Base-by-base conservation (phyloP, 371 early-diverging fungal species). In the Entomophthora muscae region DNA sequence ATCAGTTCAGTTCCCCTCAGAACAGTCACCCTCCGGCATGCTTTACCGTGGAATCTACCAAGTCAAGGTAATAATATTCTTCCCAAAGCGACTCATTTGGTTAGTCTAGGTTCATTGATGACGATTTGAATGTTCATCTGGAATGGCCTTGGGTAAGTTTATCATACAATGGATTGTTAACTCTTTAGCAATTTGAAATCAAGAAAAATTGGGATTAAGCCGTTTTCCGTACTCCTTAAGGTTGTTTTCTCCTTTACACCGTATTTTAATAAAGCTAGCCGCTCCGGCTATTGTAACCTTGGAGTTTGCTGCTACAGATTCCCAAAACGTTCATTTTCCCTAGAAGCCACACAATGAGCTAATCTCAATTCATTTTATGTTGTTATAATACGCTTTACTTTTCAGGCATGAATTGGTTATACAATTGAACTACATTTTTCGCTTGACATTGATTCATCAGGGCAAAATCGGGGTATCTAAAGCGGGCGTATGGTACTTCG, bases 1-100 rank as follows among this genome's bases (percentile, higher is more conserved):
- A 23, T 51, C 5, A 13, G 29, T 13, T 26, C 60, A 82, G 76
- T 93, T 95, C 77, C 73, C 75, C 52, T 21, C 72, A 1, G 90
- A 92, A 68, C 90, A 89, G 71, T 93, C 95, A 24, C 97, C 97
- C 24, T 80, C 80, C 53, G 95, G 98, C 52, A 77, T 91, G 81
- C 66, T 93, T 53, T 89, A 90, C 29, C 90, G 95, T 67, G 93
- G 93, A 57, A 83, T 80, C 64, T 97, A 95, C 76, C 80, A 78
- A 17, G 91, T 86, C 64, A 69, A 69, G 62, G 68, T 68, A 63
- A 1, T 1, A 30, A 26, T 42, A 10, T 12, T 22, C 24, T 21
- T 13, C 26, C 1, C 2, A 24, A 64, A 17, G n/a, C 56, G 3
- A 52, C 5, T n/a, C 54, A 29, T 24, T 64, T 53, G 23, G 54